Conservation (phyloP, 2,329 filamentous ascomycete species). For the Metarhizium sp. region DNA sequence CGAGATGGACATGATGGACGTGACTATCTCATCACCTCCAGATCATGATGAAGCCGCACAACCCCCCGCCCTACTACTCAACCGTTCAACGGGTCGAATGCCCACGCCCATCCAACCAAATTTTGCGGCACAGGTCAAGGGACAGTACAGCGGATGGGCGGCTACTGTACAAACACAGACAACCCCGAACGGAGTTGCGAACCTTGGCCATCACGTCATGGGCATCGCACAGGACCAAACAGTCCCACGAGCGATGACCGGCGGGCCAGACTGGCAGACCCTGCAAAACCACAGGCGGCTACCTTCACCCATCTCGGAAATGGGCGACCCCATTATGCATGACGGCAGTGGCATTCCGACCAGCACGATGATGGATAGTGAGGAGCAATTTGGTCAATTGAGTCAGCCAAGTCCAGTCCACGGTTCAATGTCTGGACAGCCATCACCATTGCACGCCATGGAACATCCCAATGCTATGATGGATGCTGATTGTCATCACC, state of each 20-base stretch:
- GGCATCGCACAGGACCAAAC: slow-evolving; percentile 31
- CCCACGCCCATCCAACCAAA: slow-evolving; percentile 51
- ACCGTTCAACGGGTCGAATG: slow-evolving; percentile 33
- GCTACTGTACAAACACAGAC: slow-evolving; percentile 16
- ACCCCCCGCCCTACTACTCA: neutral
- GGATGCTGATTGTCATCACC: slow-evolving; percentile 22
- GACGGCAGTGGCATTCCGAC: slow-evolving; percentile 22
- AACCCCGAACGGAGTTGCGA: slow-evolving; percentile 27
- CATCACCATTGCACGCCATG: slow-evolving; percentile 25
- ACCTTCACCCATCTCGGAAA: slow-evolving; percentile 52
- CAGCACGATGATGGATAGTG: slow-evolving; percentile 20
- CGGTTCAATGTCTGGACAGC: slow-evolving; percentile 10
- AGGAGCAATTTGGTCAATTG: neutral
- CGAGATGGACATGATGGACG: slow-evolving; percentile 43
- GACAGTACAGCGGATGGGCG: slow-evolving; percentile 37
- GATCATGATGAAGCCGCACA: slow-evolving; percentile 11
- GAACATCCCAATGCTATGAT: slow-evolving; percentile 29
- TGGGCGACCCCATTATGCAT: slow-evolving; percentile 34
- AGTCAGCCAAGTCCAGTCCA: slow-evolving; percentile 11
- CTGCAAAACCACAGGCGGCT: slow-evolving; percentile 44
- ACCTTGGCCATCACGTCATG: slow-evolving; percentile 30
- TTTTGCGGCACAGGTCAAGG: slow-evolving; percentile 45
- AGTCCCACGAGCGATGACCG: slow-evolving; percentile 39
- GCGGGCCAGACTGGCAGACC: slow-evolving; percentile 38
- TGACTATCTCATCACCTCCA: slow-evolving; percentile 8